These are phyloP conservation scores for Puya raimondii DNA, from an alignment of 176 grass and related monocot genomes.

Conservation along the genomic window DNA sequence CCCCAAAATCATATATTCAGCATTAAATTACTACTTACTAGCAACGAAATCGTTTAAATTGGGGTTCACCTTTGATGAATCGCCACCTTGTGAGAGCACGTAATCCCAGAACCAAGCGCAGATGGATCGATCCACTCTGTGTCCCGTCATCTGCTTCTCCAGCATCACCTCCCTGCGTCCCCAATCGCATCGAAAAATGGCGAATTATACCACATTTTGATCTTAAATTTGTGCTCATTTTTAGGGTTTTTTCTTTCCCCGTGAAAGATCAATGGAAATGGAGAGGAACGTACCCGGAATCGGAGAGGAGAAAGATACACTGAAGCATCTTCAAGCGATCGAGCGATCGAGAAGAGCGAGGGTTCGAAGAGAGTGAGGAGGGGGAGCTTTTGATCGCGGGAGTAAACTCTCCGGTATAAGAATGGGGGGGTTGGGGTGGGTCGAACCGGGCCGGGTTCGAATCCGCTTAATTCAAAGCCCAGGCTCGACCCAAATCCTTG, in stretches of 20 bases:
- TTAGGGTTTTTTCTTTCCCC: neutral
- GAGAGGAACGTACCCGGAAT: slow-evolving; percentile 44
- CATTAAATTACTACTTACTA: neutral
- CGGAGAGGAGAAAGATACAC: slow-evolving; percentile 80
- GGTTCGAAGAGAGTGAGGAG: neutral
- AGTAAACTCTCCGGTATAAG: no score
- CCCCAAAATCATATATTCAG: slow-evolving; percentile 5
- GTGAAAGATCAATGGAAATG: neutral
- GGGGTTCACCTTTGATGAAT: slow-evolving; percentile 52
- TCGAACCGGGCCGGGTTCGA: no score
- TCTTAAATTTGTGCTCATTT: neutral
- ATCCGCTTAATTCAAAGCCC: no score
- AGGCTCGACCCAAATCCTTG: no score
- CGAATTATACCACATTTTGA: slow-evolving; percentile 3
- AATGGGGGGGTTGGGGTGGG: no score
- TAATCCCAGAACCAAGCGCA: slow-evolving; percentile 88
- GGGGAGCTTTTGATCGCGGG: no score
- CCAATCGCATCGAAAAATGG: neutral
- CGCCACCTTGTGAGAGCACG: slow-evolving; percentile 51
- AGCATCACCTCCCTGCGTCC: slow-evolving; percentile 75
- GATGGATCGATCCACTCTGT: slow-evolving; percentile 81
- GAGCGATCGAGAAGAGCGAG: neutral
- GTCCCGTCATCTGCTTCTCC: slow-evolving; percentile 87
- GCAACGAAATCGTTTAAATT: neutral
- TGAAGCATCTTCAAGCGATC: slow-evolving; percentile 41